These are phyloP conservation scores for Aspergillus saccharolyticus DNA, from an alignment of 495 filamentous ascomycete genomes.

Conservation along the genomic window DNA sequence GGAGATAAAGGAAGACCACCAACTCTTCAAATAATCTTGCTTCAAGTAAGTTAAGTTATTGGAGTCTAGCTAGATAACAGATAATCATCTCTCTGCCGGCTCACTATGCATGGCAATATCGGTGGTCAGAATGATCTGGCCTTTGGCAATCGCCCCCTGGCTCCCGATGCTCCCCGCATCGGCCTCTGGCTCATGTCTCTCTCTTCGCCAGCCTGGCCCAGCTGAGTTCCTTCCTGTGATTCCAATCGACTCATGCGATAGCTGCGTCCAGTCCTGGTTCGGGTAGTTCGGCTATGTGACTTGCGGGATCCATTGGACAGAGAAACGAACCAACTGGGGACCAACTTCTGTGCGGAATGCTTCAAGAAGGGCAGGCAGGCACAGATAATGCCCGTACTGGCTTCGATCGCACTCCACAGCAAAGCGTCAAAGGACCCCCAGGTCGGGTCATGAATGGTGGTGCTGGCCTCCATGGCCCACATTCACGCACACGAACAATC, in stretches of 20 bases:
- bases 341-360: slow-evolving; percentile 25
- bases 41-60: too few species aligned
- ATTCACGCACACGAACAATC: slow-evolving; percentile 33
- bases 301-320: slow-evolving; percentile 8
- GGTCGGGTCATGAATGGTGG: slow-evolving; percentile 16
- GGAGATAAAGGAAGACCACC: too few species aligned
- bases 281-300: not conserved
- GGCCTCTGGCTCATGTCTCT: not conserved
- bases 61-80: not conserved
- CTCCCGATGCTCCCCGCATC: slow-evolving; percentile 12
- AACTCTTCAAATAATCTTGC: too few species aligned
- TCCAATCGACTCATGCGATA: slow-evolving; percentile 9
- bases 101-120: slow-evolving; percentile 15
- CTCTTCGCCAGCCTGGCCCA: not conserved
- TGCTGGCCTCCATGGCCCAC: slow-evolving; percentile 22
- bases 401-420: slow-evolving; percentile 27
- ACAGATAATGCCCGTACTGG: slow-evolving; percentile 22
- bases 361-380: slow-evolving; percentile 30
- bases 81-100: not conserved
- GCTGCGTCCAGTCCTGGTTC: slow-evolving; percentile 4
- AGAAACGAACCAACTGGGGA: slow-evolving; percentile 22
- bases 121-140: slow-evolving; percentile 18
- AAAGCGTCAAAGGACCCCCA: slow-evolving; percentile 17
- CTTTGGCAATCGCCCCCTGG: slow-evolving; percentile 13
- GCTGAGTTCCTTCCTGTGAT: slow-evolving; percentile 9